These are phyloP conservation scores for Sabuloglossum arenarium DNA, from an alignment of 495 filamentous ascomycete species.

Conservation along the genomic window DNA sequence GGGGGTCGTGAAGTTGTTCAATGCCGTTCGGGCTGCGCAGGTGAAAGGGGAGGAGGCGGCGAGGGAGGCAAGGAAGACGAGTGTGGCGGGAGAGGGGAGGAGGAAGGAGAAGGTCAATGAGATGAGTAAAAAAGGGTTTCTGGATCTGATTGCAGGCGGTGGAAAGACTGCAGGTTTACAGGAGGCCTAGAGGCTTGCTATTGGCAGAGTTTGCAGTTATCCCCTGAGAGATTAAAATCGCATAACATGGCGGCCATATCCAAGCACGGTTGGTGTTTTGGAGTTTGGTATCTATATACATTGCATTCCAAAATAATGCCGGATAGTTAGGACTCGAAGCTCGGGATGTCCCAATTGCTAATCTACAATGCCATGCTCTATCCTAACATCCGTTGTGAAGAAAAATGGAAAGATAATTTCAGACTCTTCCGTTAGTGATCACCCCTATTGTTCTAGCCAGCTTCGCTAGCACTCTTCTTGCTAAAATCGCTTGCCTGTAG, in stretches of 20 bases:
- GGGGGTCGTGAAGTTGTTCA: slow-evolving; percentile 87
- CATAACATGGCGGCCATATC: background rate
- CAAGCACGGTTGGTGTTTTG: background rate
- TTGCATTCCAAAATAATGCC: background rate
- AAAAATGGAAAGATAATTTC: no score
- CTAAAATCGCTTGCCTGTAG: slow-evolving; percentile 85
- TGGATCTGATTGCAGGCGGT: slow-evolving; percentile 67
- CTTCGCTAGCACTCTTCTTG: slow-evolving; percentile 17
- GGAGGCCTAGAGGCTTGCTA: slow-evolving; percentile 21
- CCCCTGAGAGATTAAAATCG: background rate
- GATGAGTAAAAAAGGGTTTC: slow-evolving; percentile 89
- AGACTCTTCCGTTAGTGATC: no score
- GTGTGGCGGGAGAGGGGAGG: slow-evolving; percentile 49
- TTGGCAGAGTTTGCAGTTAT: background rate
- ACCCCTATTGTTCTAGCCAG: background rate
- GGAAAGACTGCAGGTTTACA: slow-evolving; percentile 30
- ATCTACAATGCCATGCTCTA: background rate
- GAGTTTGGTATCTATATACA: background rate
- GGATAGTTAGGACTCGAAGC: background rate
- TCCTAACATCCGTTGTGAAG: background rate
- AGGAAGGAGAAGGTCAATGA: slow-evolving; percentile 72
- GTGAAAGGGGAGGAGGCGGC: slow-evolving; percentile 61
- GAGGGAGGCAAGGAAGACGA: slow-evolving; percentile 41
- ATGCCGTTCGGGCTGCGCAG: slow-evolving; percentile 83
- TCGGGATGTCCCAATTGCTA: background rate